phyloP scores from a whole-genome alignment of 2,329 filamentous ascomycete species.

The Lachnellula suecica region DNA sequence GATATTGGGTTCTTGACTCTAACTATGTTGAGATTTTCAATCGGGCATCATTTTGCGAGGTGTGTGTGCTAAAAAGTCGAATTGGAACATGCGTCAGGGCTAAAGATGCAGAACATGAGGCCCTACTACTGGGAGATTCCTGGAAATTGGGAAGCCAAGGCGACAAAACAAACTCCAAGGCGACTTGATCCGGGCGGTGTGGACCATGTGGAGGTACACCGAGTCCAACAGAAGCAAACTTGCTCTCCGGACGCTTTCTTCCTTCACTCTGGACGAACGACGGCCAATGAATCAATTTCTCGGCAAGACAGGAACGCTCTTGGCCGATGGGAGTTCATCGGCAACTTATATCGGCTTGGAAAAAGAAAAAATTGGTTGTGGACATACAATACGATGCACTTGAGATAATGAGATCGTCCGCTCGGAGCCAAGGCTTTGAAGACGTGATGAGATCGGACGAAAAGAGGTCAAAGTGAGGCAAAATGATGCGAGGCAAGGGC shows the following conservation, averaged over 20 bases:
- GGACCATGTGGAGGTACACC: not conserved
- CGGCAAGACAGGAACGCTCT: too few relatives aligned
- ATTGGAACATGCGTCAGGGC: not conserved
- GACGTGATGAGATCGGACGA: not conserved
- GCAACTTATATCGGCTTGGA: too few relatives aligned
- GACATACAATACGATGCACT: too few relatives aligned
- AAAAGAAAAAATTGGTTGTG: constrained; percentile 2
- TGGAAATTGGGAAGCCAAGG: not conserved
- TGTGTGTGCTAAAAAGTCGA: too few relatives aligned
- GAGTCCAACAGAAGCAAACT: not conserved
- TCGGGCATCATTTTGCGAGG: too few relatives aligned
- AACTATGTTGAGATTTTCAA: too few relatives aligned
- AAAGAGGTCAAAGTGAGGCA: constrained; percentile 12
- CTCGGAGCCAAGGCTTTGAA: not conserved
- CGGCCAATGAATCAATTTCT: too few relatives aligned
- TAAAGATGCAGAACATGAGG: not conserved
- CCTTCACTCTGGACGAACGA: too few relatives aligned
- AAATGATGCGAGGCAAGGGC: constrained; percentile 10
- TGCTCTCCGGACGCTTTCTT: constrained; percentile 1
- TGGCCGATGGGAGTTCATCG: too few relatives aligned
- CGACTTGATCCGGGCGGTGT: not conserved
- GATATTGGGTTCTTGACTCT: too few relatives aligned
- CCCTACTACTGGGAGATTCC: too few relatives aligned
- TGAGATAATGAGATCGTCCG: too few relatives aligned
- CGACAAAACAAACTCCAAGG: not conserved